A percentile compares a stretch with the other conserved stretches of the same genome.
Evolutionary conservation across 139 green algal species (phyloP).

Genomic region (Haematococcus lacustris): DNA sequence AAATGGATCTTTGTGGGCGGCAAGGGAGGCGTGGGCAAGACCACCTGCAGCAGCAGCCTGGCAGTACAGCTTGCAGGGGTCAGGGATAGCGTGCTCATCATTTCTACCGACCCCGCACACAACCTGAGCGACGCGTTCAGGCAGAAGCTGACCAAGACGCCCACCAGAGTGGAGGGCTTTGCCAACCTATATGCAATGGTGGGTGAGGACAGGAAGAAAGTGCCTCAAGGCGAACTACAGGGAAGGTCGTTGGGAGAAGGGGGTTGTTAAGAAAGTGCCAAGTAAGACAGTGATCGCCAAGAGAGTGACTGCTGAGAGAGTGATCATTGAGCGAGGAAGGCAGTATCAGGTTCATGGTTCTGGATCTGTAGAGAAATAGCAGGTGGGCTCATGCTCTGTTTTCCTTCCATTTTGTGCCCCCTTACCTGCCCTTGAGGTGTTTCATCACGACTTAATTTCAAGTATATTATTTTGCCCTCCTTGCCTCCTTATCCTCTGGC

Average conservation of each 20-base stretch:
- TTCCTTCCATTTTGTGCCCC: no score
- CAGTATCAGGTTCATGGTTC: no score
- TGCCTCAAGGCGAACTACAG: no score
- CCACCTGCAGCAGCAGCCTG: constrained; percentile 79
- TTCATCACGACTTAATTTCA: no score
- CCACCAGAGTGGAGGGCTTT: constrained; percentile 78
- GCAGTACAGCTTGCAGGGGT: constrained; percentile 75
- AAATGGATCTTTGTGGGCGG: constrained; percentile 97
- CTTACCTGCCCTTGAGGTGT: no score
- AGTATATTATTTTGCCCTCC: no score
- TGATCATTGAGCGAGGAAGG: no score
- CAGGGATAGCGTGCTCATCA: constrained; percentile 85
- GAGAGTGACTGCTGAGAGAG: no score
- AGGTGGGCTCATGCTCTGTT: no score
- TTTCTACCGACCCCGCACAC: constrained; percentile 93
- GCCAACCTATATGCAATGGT: constrained; percentile 94
- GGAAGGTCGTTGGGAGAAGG: no score
- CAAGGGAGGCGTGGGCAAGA: constrained; percentile 90
- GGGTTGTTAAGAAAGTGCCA: not conserved
- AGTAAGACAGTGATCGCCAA: not conserved
- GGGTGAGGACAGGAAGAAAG: not conserved
- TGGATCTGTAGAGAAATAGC: no score
- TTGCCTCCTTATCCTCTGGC: no score
- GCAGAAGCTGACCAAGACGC: constrained; percentile 88
- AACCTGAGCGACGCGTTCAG: constrained; percentile 93